phyloP scores from a whole-genome alignment of 768 basidiomycete species.

The Cystobasidium onofrii region DNA sequence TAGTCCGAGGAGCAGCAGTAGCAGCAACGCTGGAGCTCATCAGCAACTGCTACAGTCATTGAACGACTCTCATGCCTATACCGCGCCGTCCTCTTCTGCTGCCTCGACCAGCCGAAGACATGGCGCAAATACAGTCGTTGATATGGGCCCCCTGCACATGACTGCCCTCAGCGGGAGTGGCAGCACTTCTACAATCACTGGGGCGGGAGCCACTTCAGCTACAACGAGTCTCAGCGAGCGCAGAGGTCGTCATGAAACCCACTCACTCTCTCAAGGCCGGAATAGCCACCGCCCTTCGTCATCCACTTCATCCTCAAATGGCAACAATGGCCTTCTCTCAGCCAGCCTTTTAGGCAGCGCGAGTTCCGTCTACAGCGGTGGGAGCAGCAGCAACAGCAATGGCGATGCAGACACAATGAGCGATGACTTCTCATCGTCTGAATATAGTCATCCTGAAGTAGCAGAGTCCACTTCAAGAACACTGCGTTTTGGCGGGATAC shows the following conservation, averaged over 20 bases:
- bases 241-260: not conserved
- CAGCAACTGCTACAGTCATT: not conserved
- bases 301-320: not conserved
- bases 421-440: not conserved
- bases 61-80: not conserved
- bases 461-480: not conserved
- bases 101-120: not conserved
- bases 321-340: not conserved
- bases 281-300: not conserved
- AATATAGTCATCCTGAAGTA: not conserved
- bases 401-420: not conserved
- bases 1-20: not conserved
- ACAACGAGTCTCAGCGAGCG: not conserved
- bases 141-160: not conserved
- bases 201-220: not conserved
- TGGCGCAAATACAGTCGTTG: not conserved
- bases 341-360: not conserved
- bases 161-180: not conserved
- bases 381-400: conserved; percentile 1
- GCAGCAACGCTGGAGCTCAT: not conserved
- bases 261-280: not conserved
- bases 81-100: not conserved
- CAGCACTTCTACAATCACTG: not conserved
- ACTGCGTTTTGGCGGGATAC: conserved; percentile 2
- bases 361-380: not conserved